phyloP scores from a whole-genome alignment of 164 flowering plant genomes.

The Vitis rupestris region DNA sequence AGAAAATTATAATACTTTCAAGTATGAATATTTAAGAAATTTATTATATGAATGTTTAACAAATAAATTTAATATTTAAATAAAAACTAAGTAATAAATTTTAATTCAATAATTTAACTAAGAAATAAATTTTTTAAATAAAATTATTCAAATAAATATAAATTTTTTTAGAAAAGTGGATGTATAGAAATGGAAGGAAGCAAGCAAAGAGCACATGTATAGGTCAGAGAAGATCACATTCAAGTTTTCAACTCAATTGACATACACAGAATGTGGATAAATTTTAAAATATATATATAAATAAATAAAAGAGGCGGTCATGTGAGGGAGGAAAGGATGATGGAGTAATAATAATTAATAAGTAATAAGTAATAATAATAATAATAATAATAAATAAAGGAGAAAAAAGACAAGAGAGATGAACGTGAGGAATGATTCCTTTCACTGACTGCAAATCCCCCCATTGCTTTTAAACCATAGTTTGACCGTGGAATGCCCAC shows the following conservation, averaged over 20 bases:
- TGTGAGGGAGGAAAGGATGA: conserved; percentile 19
- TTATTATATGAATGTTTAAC: too few species aligned
- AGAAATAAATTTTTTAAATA: too few species aligned
- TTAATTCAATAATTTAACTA: too few species aligned
- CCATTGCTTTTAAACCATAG: conserved; percentile 4
- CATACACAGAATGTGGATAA: not conserved
- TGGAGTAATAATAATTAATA: conserved; percentile 8
- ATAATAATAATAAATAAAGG: not conserved
- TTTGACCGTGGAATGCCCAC: conserved; percentile 17
- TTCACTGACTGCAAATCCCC: conserved; percentile 9
- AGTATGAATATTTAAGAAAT: too few species aligned
- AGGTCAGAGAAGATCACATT: not conserved
- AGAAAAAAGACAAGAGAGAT: not conserved
- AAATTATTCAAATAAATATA: too few species aligned
- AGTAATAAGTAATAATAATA: conserved; percentile 8
- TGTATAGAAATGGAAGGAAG: too few species aligned
- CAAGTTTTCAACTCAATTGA: not conserved
- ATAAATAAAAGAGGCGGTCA: conserved; percentile 7
- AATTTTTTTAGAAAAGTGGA: too few species aligned
- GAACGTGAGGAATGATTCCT: conserved; percentile 33
- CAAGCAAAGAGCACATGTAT: not conserved
- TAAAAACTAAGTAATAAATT: too few species aligned
- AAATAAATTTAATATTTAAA: too few species aligned
- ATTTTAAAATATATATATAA: not conserved
- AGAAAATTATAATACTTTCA: too few species aligned